Percentiles rank a stretch among this genome's conserved stretches.
Evolutionary conservation across 164 flowering plant genomes (phyloP).

Genomic region (Chimonanthus praecox): DNA sequence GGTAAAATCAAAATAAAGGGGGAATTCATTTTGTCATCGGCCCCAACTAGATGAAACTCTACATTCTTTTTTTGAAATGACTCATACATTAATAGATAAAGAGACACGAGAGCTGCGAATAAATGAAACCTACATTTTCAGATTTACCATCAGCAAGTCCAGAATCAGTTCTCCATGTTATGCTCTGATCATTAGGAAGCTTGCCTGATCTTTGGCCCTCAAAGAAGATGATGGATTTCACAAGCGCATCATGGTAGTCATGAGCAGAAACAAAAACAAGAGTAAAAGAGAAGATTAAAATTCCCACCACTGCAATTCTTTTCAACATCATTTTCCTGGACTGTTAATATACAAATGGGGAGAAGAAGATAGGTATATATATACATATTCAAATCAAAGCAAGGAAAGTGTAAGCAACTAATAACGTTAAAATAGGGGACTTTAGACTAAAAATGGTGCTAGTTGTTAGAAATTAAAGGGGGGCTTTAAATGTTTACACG

Average conservation of each 20-base stretch:
- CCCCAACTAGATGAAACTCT: too few species aligned
- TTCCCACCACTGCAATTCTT: background rate
- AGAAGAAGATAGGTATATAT: background rate
- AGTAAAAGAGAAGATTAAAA: background rate
- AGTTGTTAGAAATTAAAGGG: background rate
- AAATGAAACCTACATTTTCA: constrained; percentile 31
- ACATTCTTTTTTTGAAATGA: too few species aligned
- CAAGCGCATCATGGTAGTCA: constrained; percentile 57
- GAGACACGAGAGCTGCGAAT: too few species aligned
- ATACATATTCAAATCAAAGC: background rate
- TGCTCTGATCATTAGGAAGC: constrained; percentile 38
- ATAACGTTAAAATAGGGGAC: background rate
- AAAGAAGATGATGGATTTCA: constrained; percentile 63
- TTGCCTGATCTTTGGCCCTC: constrained; percentile 77
- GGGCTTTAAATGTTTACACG: background rate
- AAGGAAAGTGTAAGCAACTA: background rate
- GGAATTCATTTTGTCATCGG: background rate
- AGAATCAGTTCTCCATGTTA: constrained; percentile 58
- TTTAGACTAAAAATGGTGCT: background rate
- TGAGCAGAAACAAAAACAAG: constrained; percentile 23
- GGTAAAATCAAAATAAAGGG: background rate
- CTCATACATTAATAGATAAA: too few species aligned
- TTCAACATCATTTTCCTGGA: background rate
- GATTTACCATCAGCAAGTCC: constrained; percentile 52
- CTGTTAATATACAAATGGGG: too few species aligned